A percentile compares a stretch with the other conserved stretches of the same genome.
phyloP scores from a whole-genome alignment of 352 stramenopile genomes.

The Pythium oligandrum region DNA sequence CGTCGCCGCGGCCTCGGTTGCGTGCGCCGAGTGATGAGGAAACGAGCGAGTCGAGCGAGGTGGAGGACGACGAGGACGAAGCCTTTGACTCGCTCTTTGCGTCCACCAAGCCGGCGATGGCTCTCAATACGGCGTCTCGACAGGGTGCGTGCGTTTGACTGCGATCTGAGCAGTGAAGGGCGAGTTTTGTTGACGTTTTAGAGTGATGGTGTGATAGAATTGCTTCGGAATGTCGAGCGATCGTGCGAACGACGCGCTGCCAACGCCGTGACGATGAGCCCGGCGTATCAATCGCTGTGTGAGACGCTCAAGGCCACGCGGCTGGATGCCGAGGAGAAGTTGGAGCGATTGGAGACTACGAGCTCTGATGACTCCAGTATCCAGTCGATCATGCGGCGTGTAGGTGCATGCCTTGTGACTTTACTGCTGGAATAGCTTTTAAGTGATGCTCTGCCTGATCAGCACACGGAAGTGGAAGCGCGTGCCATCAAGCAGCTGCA shows the following conservation, averaged over 20 bases:
- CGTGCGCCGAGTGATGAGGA: conserved; percentile 46
- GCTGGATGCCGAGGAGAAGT: conserved; percentile 39
- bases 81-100: conserved; percentile 18
- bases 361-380: conserved; percentile 10
- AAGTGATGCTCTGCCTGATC: background rate
- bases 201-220: conserved; percentile 20
- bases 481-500: conserved; percentile 28
- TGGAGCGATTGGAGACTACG: conserved; percentile 20
- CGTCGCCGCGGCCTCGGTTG: conserved; percentile 9
- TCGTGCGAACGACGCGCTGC: conserved; percentile 59
- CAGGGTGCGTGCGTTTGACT: conserved; percentile 21
- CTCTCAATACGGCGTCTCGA: conserved; percentile 24
- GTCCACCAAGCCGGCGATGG: conserved; percentile 4
- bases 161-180: too few species aligned
- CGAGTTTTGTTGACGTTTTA: background rate
- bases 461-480: conserved; percentile 34
- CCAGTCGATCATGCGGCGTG: conserved; percentile 23
- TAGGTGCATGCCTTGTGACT: conserved; percentile 1
- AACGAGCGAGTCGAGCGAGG: conserved; percentile 43
- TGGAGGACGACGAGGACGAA: conserved; percentile 20
- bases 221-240: conserved; percentile 56
- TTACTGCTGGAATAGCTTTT: conserved; percentile 4
- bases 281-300: conserved; percentile 54
- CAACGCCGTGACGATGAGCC: conserved; percentile 42
- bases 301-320: conserved; percentile 53